Evolutionary conservation across 805 yeast genomes (phyloP).

Genomic region (Hanseniaspora meyeri): DNA sequence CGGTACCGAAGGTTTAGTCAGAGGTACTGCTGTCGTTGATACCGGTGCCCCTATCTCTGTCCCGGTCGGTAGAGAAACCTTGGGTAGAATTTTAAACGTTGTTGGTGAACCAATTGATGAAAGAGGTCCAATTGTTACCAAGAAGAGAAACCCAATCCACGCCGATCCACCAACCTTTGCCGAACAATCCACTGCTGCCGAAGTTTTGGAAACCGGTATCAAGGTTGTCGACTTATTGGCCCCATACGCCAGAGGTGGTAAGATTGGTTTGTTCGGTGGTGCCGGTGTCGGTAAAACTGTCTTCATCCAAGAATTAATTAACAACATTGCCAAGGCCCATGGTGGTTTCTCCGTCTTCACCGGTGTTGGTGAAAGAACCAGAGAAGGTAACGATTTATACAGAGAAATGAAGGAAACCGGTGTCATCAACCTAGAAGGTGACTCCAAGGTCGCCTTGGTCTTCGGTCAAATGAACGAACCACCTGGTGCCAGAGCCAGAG

Average conservation of each 20-base stretch:
- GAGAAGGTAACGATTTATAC: conserved; percentile 99
- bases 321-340: conserved; percentile 99
- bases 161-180: conserved; percentile 94
- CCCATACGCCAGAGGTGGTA: conserved; percentile 99
- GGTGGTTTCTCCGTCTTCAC: conserved; percentile 99
- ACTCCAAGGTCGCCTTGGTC: conserved; percentile 97
- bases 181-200: conserved; percentile 96
- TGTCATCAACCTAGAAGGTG: conserved; percentile 99
- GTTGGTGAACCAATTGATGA: conserved; percentile 99
- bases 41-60: conserved; percentile 98
- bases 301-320: conserved; percentile 97
- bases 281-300: conserved; percentile 99
- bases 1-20: conserved; percentile 99
- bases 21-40: conserved; percentile 85
- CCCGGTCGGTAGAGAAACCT: conserved; percentile 98
- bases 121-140: conserved; percentile 94
- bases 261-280: conserved; percentile 99
- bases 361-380: conserved; percentile 99
- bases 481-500: conserved; percentile 99
- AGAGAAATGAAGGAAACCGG: conserved; percentile 99
- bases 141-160: conserved; percentile 93
- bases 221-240: conserved; percentile 98
- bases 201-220: conserved; percentile 98
- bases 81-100: conserved; percentile 97
- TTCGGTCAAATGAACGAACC: conserved; percentile 99